These are phyloP conservation scores for Pulveroboletus ravenelii DNA, from an alignment of 768 basidiomycete genomes.

Conservation along the genomic window DNA sequence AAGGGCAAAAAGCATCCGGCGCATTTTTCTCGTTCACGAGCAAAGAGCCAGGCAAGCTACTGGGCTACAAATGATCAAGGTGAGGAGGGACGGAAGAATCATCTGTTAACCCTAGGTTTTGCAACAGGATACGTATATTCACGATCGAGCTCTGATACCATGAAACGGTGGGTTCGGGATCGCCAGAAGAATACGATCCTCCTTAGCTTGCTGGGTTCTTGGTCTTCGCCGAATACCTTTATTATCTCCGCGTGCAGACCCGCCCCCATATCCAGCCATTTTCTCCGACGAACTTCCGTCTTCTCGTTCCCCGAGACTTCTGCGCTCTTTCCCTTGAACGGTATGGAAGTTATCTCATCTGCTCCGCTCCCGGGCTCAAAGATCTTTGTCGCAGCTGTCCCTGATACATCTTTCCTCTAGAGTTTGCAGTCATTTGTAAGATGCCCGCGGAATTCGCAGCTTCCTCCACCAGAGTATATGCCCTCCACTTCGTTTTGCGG, in stretches of 20 bases:
- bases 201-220: conserved; percentile 30
- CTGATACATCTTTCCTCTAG: conserved; percentile 4
- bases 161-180: not conserved
- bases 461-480: conserved; percentile 27
- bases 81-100: not conserved
- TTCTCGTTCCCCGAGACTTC: conserved; percentile 50
- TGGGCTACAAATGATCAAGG: not conserved
- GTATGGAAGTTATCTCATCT: conserved; percentile 95
- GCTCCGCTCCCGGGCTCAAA: conserved; percentile 45
- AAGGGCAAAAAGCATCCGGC: too few species aligned
- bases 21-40: not conserved
- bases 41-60: too few species aligned
- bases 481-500: conserved; percentile 74
- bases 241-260: conserved; percentile 40
- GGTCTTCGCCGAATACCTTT: conserved; percentile 31
- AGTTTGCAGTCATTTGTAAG: too few species aligned
- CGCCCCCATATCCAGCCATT: conserved; percentile 38
- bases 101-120: not conserved
- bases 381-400: conserved; percentile 18
- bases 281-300: conserved; percentile 38
- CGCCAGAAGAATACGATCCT: conserved; percentile 47
- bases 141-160: not conserved
- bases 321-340: conserved; percentile 57
- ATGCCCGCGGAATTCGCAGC: too few species aligned
- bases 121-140: not conserved